Percentiles rank a stretch among this genome's conserved stretches.
Evolutionary conservation across 1,284 basidiomycete genomes (phyloP).

Genomic region (Moniliella sp.): DNA sequence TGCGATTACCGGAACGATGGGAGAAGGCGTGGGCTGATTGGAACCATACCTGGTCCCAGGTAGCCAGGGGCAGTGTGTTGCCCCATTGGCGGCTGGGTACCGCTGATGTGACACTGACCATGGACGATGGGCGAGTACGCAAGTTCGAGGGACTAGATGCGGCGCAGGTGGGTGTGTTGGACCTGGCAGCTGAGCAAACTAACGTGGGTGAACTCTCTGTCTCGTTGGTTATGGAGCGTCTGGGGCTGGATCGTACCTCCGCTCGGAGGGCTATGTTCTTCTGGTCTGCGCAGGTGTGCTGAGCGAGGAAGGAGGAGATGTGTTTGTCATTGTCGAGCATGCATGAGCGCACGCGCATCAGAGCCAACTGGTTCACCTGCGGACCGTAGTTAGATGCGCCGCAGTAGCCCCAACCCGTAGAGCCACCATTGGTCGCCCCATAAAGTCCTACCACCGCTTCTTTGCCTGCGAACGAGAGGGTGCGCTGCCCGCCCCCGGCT

Average conservation of each 20-base stretch:
- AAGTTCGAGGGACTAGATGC: neutral
- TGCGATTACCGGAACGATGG: neutral
- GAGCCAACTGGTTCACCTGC: no score
- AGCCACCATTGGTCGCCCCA: no score
- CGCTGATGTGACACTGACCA: slow-evolving; percentile 15
- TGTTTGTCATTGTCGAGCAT: slow-evolving; percentile 1
- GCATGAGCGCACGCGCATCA: no score
- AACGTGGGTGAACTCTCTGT: neutral
- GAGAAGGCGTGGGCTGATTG: neutral
- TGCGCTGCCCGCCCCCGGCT: no score
- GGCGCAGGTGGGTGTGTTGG: slow-evolving; percentile 2
- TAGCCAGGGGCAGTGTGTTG: neutral
- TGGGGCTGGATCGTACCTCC: slow-evolving; percentile 1
- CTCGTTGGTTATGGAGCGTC: slow-evolving; percentile 1
- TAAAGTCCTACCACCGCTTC: no score
- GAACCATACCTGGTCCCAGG: slow-evolving; percentile 3
- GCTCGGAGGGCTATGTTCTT: slow-evolving; percentile 1
- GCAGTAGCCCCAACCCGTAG: no score
- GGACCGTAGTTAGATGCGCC: no score
- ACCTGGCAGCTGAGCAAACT: neutral
- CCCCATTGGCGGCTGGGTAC: slow-evolving; percentile 15
- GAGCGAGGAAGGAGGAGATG: neutral
- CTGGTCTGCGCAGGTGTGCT: slow-evolving; percentile 1
- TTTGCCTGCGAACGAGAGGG: no score
- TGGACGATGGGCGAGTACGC: slow-evolving; percentile 9